Evolutionary conservation across 2,329 filamentous ascomycete genomes (phyloP).

Genomic region (Golovinomyces cichoracearum): DNA sequence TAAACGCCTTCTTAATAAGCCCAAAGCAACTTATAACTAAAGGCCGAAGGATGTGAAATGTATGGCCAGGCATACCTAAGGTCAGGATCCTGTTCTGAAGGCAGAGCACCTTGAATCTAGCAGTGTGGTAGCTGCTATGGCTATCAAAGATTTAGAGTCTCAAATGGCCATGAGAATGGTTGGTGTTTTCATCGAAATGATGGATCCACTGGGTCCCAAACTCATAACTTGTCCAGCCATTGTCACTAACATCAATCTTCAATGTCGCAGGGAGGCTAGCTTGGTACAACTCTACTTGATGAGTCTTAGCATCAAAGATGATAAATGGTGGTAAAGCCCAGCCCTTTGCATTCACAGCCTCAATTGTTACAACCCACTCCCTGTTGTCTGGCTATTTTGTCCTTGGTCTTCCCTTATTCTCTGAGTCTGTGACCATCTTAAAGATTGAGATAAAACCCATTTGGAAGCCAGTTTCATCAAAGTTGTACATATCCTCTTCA

Average conservation of each 20-base stretch:
- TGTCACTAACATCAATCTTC: background rate
- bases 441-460: background rate
- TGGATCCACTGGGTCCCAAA: slow-evolving; percentile 9
- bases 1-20: slow-evolving; percentile 12
- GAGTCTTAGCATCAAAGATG: no score
- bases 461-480: background rate
- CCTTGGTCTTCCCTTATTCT: background rate
- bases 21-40: slow-evolving; percentile 16
- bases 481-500: background rate
- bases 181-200: slow-evolving; percentile 2
- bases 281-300: background rate
- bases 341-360: background rate
- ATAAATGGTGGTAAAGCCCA: background rate
- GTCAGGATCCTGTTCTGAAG: slow-evolving; percentile 14
- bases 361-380: background rate
- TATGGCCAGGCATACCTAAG: slow-evolving; percentile 15
- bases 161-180: slow-evolving; percentile 5
- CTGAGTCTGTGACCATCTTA: background rate
- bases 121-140: slow-evolving; percentile 12
- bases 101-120: background rate
- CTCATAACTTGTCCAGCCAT: slow-evolving; percentile 14
- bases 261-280: background rate
- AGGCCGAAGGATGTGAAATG: slow-evolving; percentile 16
- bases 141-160: slow-evolving; percentile 16
- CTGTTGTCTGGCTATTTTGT: background rate